phyloP scores from a whole-genome alignment of 768 basidiomycete genomes.

The Russula vinacea region DNA sequence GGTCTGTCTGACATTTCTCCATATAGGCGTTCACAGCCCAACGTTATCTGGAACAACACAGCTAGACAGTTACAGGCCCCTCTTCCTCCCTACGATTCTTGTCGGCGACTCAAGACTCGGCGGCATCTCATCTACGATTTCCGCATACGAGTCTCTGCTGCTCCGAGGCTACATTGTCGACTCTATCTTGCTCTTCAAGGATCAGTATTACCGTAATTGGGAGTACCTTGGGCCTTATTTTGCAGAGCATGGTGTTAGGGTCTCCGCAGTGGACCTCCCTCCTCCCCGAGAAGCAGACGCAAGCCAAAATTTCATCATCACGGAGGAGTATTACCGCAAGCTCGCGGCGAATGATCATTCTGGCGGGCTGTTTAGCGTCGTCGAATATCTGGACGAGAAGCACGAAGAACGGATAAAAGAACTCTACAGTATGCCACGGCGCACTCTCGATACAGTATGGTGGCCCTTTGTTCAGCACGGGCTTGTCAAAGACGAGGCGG shows the following conservation, averaged over 20 bases:
- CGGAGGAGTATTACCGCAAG: slow-evolving; percentile 70
- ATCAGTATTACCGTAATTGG: slow-evolving; percentile 83
- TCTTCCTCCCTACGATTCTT: slow-evolving; percentile 84
- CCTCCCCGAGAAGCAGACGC: slow-evolving; percentile 48
- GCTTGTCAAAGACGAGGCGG: slow-evolving; percentile 57
- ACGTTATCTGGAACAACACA: slow-evolving; percentile 80
- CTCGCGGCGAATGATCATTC: slow-evolving; percentile 41
- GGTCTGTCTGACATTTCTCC: slow-evolving; percentile 4
- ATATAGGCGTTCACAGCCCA: slow-evolving; percentile 86
- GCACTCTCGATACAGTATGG: slow-evolving; percentile 81
- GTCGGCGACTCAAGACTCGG: slow-evolving; percentile 88
- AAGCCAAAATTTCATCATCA: slow-evolving; percentile 47
- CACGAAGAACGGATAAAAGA: slow-evolving; percentile 68
- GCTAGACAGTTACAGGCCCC: slow-evolving; percentile 77
- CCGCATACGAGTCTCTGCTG: slow-evolving; percentile 86
- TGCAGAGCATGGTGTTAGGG: slow-evolving; percentile 59
- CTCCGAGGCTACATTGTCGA: slow-evolving; percentile 91
- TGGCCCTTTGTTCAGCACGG: slow-evolving; percentile 98
- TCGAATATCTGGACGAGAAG: slow-evolving; percentile 57
- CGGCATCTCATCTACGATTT: slow-evolving; percentile 90
- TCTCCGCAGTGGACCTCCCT: slow-evolving; percentile 55
- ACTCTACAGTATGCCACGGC: slow-evolving; percentile 71
- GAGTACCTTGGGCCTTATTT: slow-evolving; percentile 83
- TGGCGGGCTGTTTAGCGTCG: slow-evolving; percentile 45
- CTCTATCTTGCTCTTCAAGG: slow-evolving; percentile 76